Base-by-base conservation (phyloP, 352 stramenopile genomes). In the Phytophthora lateralis region DNA sequence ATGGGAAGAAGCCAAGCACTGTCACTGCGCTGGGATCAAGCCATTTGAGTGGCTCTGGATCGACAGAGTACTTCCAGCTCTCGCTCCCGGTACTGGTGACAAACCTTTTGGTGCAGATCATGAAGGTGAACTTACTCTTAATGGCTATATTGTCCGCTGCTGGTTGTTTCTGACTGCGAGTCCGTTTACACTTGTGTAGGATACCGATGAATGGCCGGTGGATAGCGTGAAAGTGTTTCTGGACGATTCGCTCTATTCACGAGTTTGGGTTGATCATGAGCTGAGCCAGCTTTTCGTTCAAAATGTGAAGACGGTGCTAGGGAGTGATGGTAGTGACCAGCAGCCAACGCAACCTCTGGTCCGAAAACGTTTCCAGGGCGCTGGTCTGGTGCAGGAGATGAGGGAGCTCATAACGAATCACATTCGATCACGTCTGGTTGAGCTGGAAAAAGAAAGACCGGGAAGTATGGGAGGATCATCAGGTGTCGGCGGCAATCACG, bases 211-310 rank as follows among this genome's bases (percentile, higher is more conserved):
- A 6, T 94, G 85, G 85, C 82, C 85, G 14, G 70, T 90, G 20
- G 87, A 96, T 60, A 93, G 81, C 50, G 76, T 93, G 29, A 96
- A 94, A 60, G 87, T 96, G 15, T 96, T 93, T 67, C 60, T 96
- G 3, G 85, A 94, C 38, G 87, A 96, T 65, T 91, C 87, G 4
- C 69, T 96, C 10, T 85, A 84, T 57, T 75, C 80, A n/a, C 78
- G 87, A 42, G 67, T 88, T 12, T 96, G 87, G 87, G 87, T 96
- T 0, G 85, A 96, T 49, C 82, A 94, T 45, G 83, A 93, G 29
- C 61, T 92, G n/a, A 93, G 85, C 41, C 77, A 76, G 24, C 46
- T 75, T 5, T 96, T 96, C 61, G 83, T 93, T 18, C 68, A 72
- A 41, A 91, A 94, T 26, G 72, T 96, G 30, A 96, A 93, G 63